Percentiles rank a stretch among this genome's conserved stretches.
phyloP scores from a whole-genome alignment of 2,329 filamentous ascomycete genomes.

The Nothomitra cinnamomea region DNA sequence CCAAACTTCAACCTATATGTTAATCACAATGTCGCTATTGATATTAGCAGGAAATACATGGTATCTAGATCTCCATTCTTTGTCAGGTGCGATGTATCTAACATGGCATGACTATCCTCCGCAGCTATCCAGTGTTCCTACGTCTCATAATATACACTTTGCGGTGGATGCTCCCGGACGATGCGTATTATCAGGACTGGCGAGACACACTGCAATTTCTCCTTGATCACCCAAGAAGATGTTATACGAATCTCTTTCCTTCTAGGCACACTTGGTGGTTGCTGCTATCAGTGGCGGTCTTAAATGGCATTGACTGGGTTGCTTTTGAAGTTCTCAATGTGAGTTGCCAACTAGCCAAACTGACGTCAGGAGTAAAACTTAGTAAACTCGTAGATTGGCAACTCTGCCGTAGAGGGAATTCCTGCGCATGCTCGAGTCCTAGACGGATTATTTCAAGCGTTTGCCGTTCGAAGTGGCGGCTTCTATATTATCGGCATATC shows the following conservation, averaged over 20 bases:
- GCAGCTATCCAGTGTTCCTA: slow-evolving; percentile 36
- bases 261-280: slow-evolving; percentile 42
- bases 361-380: slow-evolving; percentile 3
- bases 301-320: slow-evolving; percentile 37
- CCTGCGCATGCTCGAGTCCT: slow-evolving; percentile 31
- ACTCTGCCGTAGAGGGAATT: slow-evolving; percentile 30
- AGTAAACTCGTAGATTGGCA: slow-evolving; percentile 26
- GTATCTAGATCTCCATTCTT: slow-evolving; percentile 6
- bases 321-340: slow-evolving; percentile 36
- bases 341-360: slow-evolving; percentile 13
- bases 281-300: slow-evolving; percentile 29
- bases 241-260: slow-evolving; percentile 46
- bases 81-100: not conserved
- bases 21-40: slow-evolving; percentile 19
- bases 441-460: slow-evolving; percentile 41
- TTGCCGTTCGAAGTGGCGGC: slow-evolving; percentile 32
- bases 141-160: slow-evolving; percentile 40
- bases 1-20: slow-evolving; percentile 13
- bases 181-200: slow-evolving; percentile 23
- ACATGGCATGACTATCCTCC: not conserved
- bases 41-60: slow-evolving; percentile 23
- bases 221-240: slow-evolving; percentile 43
- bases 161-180: slow-evolving; percentile 27
- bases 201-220: slow-evolving; percentile 35
- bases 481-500: slow-evolving; percentile 33